phyloP scores from a whole-genome alignment of 1,284 basidiomycete species.

The Hemileia vastatrix region DNA sequence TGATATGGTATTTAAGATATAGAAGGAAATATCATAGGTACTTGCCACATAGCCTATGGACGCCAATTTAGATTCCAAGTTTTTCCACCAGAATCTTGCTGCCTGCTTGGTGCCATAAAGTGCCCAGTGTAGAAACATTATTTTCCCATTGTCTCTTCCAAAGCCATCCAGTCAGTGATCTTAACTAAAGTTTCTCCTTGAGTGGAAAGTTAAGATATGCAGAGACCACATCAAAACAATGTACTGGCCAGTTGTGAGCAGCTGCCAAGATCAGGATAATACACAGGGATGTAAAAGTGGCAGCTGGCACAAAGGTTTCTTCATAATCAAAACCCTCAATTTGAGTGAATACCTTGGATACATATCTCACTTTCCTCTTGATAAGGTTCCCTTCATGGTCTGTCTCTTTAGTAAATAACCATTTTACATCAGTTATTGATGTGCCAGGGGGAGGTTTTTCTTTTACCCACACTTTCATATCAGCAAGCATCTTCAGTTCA shows the following conservation, averaged over 20 bases:
- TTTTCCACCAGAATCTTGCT: background rate
- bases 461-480: too few species aligned
- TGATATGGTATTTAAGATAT: background rate
- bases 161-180: background rate
- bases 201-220: slow-evolving; percentile 4
- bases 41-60: background rate
- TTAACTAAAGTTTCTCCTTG: background rate
- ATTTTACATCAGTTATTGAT: background rate
- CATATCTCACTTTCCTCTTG: background rate
- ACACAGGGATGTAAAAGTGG: slow-evolving; percentile 1
- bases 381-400: background rate
- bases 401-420: background rate
- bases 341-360: background rate
- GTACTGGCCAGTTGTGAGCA: background rate
- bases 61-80: background rate
- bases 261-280: background rate
- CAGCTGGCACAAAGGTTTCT: slow-evolving; percentile 5
- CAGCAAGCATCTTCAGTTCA: too few species aligned
- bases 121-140: background rate
- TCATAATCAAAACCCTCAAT: background rate
- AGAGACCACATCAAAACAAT: slow-evolving; percentile 8
- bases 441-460: too few species aligned
- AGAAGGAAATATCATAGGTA: background rate
- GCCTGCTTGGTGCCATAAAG: slow-evolving; percentile 3
- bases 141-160: too few species aligned